phyloP scores from a whole-genome alignment of 768 basidiomycete genomes.

The Sistotremastrum suecicum region DNA sequence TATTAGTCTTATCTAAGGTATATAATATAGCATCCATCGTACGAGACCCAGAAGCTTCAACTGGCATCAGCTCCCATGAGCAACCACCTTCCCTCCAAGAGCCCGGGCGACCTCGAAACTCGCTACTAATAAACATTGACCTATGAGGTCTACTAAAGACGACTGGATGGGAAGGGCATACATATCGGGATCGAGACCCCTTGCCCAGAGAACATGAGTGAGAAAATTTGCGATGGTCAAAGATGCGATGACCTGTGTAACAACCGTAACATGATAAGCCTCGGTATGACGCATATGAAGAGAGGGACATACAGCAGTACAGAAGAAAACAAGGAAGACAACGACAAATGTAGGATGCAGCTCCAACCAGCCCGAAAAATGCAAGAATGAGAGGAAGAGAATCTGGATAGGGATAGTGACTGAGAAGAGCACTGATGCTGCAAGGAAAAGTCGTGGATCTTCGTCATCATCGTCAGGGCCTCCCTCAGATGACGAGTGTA shows the following conservation, averaged over 20 bases:
- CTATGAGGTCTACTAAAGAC: slow-evolving; percentile 73
- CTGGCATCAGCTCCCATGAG: background rate
- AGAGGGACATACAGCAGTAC: slow-evolving; percentile 47
- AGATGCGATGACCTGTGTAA: slow-evolving; percentile 50
- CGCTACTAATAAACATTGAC: slow-evolving; percentile 64
- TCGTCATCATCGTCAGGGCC: background rate
- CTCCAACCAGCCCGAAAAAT: slow-evolving; percentile 62
- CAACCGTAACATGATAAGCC: background rate
- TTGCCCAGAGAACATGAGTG: slow-evolving; percentile 69
- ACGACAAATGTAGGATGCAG: slow-evolving; percentile 55
- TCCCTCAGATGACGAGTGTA: slow-evolving; percentile 47
- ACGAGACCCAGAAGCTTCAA: background rate
- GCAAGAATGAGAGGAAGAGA: slow-evolving; percentile 55
- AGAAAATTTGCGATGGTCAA: slow-evolving; percentile 49
- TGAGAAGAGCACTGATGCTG: slow-evolving; percentile 53
- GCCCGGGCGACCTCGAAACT: slow-evolving; percentile 56
- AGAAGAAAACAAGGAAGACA: slow-evolving; percentile 58
- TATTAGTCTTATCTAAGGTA: no score
- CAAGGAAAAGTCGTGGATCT: slow-evolving; percentile 31
- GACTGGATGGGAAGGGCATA: slow-evolving; percentile 91
- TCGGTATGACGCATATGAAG: background rate
- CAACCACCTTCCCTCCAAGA: slow-evolving; percentile 20
- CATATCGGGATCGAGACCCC: slow-evolving; percentile 72
- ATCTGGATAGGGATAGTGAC: slow-evolving; percentile 75
- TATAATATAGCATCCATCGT: no score